Conservation (phyloP, 352 stramenopile genomes). For the Pythium plurisporium region DNA sequence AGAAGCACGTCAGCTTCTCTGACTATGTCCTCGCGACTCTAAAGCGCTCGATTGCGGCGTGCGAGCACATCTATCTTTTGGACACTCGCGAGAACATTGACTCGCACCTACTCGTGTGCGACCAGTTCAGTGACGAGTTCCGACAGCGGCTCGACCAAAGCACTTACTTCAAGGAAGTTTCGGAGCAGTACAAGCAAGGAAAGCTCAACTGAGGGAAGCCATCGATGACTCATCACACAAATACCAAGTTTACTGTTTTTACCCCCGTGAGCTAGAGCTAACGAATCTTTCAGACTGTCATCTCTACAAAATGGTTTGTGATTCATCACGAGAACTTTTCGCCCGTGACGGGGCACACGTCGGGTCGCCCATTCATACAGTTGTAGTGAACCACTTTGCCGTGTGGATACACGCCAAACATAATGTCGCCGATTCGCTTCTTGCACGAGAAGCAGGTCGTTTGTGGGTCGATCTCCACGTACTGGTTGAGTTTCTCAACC, state of each 20-base stretch:
- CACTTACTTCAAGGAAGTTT: slow-evolving; percentile 30
- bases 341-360: slow-evolving; percentile 76
- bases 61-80: slow-evolving; percentile 65
- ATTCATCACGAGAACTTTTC: slow-evolving; percentile 64
- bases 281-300: too few species aligned
- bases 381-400: slow-evolving; percentile 86
- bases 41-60: slow-evolving; percentile 45
- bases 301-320: background rate
- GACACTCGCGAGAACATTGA: slow-evolving; percentile 58
- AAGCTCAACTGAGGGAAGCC: slow-evolving; percentile 1
- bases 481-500: slow-evolving; percentile 72
- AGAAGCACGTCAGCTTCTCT: slow-evolving; percentile 52
- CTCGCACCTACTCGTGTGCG: slow-evolving; percentile 61
- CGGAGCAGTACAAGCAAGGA: slow-evolving; percentile 27
- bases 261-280: background rate
- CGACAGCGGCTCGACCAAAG: slow-evolving; percentile 28
- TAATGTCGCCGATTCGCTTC: slow-evolving; percentile 86
- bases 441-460: slow-evolving; percentile 76
- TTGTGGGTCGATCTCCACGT: slow-evolving; percentile 78
- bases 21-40: slow-evolving; percentile 54
- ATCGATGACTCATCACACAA: background rate
- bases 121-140: slow-evolving; percentile 58
- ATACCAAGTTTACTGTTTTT: slow-evolving; percentile 13
- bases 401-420: slow-evolving; percentile 86
- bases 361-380: slow-evolving; percentile 80